phyloP scores from a whole-genome alignment of 345 rosid species.

The Brassica cretica region DNA sequence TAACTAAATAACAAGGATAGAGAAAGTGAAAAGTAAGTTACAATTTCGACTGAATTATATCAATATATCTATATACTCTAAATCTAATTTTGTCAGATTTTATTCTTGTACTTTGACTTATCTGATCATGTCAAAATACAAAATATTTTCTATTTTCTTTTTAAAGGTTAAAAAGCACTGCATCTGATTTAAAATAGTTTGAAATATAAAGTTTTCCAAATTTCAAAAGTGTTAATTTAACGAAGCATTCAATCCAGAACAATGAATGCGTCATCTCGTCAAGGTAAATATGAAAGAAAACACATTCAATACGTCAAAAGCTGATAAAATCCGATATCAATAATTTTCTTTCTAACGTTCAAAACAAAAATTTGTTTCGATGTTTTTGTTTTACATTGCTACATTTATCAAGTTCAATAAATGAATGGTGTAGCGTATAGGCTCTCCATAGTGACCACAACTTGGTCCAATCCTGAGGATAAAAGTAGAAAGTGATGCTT shows the following conservation, averaged over 20 bases:
- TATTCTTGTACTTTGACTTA: neutral
- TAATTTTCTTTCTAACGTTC: neutral
- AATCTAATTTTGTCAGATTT: neutral
- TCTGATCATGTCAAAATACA: neutral
- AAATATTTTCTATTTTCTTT: neutral
- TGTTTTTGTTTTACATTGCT: neutral
- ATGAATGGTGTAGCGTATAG: conserved; percentile 6
- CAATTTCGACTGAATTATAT: neutral
- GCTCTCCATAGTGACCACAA: conserved; percentile 21
- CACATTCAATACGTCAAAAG: conserved; percentile 12
- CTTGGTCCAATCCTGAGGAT: conserved; percentile 21
- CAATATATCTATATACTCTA: neutral
- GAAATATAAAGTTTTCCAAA: conserved; percentile 1
- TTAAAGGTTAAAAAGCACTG: neutral
- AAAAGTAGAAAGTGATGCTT: conserved; percentile 33
- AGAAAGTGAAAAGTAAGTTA: neutral
- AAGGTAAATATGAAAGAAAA: neutral
- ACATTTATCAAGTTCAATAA: neutral
- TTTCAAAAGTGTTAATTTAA: conserved; percentile 11
- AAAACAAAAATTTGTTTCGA: neutral
- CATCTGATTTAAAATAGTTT: conserved; percentile 15
- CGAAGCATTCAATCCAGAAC: conserved; percentile 23
- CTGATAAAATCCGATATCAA: neutral
- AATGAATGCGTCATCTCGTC: conserved; percentile 12
- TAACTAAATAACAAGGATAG: neutral